Conservation (phyloP, 2,329 filamentous ascomycete genomes). For the Colletotrichum graminicola region DNA sequence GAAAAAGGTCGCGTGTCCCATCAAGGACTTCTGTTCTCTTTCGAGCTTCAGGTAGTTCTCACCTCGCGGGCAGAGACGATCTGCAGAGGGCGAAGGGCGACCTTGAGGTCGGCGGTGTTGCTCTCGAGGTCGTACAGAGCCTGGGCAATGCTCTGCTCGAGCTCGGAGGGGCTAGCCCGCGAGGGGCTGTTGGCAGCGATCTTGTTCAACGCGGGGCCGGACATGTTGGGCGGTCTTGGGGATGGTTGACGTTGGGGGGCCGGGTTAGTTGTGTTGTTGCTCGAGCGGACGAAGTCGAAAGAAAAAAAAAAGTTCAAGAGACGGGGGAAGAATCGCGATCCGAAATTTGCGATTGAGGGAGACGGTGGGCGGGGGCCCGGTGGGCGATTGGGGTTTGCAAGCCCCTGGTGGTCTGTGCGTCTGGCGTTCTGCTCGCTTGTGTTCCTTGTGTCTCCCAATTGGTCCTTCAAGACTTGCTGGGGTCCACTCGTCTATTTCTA, state of each 20-base stretch:
- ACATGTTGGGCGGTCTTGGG: constrained; percentile 67
- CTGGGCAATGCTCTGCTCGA: constrained; percentile 96
- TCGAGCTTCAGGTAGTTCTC: constrained; percentile 67
- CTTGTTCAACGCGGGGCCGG: constrained; percentile 88
- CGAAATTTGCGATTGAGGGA: constrained; percentile 15
- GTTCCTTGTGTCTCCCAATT: neutral
- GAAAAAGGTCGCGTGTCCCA: constrained; percentile 8
- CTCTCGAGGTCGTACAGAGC: constrained; percentile 99
- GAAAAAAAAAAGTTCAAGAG: neutral
- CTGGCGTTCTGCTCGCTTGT: neutral
- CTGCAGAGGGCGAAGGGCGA: constrained; percentile 95
- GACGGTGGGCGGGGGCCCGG: constrained; percentile 19
- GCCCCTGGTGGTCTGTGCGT: constrained; percentile 39
- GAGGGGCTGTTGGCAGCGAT: constrained; percentile 98
- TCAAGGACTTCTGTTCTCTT: neutral
- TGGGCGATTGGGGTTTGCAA: constrained; percentile 45
- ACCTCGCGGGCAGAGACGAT: constrained; percentile 99
- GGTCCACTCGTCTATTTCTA: rapidly evolving
- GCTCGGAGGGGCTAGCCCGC: constrained; percentile 94
- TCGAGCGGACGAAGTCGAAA: constrained; percentile 37
- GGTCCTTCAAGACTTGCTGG: neutral
- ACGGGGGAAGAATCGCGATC: neutral
- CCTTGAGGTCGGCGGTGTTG: constrained; percentile 98
- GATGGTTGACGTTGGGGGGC: constrained; percentile 39
- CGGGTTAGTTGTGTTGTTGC: constrained; percentile 41